Evolutionary conservation across 2,329 filamentous ascomycete genomes (phyloP), one percentile per base, ranked within the genome.

Genomic region (Coniella vitis): DNA sequence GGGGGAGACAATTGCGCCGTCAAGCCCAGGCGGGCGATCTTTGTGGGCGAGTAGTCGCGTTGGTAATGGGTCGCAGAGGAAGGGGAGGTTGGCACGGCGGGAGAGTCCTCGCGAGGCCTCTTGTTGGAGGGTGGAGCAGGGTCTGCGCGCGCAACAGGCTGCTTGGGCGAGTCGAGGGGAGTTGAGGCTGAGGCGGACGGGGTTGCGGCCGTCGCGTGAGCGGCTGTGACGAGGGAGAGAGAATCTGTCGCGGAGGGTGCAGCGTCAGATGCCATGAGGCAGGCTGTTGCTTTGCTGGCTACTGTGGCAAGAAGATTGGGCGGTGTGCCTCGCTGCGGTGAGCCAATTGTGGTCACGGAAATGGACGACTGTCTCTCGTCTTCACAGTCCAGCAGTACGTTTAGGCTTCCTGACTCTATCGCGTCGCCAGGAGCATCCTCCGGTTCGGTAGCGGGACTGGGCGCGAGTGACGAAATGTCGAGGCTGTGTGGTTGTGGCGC

Each of bases 211-310:
- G 58, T 40, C 59, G 58, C 50, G 38, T 40, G 21, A 12, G 38
- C 12, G 65, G 60, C 36, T 64, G 58, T 41, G 63, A 59, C 61
- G 58, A 66, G 67, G 62, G 73, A 68, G 63, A 70, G 65, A n/a
- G n/a, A n/a, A 65, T 76, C 73, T 58, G 73, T 73, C 65, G 73
- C 71, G 63, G 76, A 69, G 58, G 70, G 66, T 61, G 69, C 72
- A 60, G 72, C 70, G 61, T 75, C 73, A 56, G 75, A 74, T 64
- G 74, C 73, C 76, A 80, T 80, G 68, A 45, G 47, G 49, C 45
- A 37, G 38, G 36, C 17, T 22, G 41, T n/a, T n/a, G n/a, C n/a
- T n/a, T n/a, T n/a, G n/a, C n/a, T 2, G 40, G 29, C 37, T 40
- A 47, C 38, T 12, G 4, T 19, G 29, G 13, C 25, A 17, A 14